Percentiles rank a stretch among this genome's conserved stretches.
These are phyloP conservation scores for Cerrena zonata DNA, from an alignment of 1,284 basidiomycete species.

Conservation along the genomic window DNA sequence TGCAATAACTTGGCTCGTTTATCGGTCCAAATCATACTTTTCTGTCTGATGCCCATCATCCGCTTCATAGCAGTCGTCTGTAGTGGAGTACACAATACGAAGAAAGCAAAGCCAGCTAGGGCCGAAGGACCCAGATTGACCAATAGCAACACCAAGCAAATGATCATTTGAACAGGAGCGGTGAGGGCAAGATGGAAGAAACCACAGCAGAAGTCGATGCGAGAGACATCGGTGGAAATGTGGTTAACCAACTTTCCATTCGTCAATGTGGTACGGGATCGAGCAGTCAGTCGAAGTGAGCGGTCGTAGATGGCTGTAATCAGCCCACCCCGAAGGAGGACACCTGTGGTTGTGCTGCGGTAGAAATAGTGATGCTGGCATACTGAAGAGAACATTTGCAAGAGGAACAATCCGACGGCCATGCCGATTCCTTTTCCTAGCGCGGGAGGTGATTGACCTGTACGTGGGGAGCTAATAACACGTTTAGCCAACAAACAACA, in stretches of 20 bases:
- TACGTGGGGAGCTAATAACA: constrained; percentile 35
- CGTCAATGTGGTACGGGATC: constrained; percentile 76
- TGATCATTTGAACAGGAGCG: constrained; percentile 65
- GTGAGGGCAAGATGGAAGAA: constrained; percentile 81
- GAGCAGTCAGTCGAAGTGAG: constrained; percentile 72
- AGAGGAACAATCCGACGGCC: constrained; percentile 61
- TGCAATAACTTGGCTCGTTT: constrained; percentile 78
- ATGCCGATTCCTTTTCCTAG: constrained; percentile 74
- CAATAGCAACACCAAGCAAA: constrained; percentile 66
- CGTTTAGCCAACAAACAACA: constrained; percentile 1
- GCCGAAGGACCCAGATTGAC: constrained; percentile 75
- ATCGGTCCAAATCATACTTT: constrained; percentile 89
- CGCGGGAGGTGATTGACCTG: constrained; percentile 44
- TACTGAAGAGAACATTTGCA: constrained; percentile 68
- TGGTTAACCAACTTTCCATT: constrained; percentile 88
- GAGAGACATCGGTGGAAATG: constrained; percentile 86
- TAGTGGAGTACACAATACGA: constrained; percentile 59
- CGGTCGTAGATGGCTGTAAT: constrained; percentile 85
- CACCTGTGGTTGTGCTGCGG: constrained; percentile 66
- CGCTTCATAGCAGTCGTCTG: constrained; percentile 73
- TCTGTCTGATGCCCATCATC: constrained; percentile 66
- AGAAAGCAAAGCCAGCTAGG: constrained; percentile 79
- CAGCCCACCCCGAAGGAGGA: constrained; percentile 79
- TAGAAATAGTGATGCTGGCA: constrained; percentile 81
- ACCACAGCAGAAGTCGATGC: constrained; percentile 85